Evolutionary conservation across 108 stramenopile genomes (phyloP).

Genomic region (Cyclotella baltica): DNA sequence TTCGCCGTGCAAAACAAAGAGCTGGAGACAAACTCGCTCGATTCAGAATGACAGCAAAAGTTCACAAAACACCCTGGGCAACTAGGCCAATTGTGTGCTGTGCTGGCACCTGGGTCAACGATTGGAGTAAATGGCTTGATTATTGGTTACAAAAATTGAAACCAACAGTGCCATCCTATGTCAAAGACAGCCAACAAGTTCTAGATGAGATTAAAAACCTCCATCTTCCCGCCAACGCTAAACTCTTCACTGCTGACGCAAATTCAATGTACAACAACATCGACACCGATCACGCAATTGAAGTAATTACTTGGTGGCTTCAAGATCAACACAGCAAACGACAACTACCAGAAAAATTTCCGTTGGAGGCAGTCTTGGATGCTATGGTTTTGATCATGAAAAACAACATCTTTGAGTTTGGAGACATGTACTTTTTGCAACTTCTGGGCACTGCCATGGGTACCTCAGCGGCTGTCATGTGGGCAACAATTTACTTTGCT

Average conservation of each 20-base stretch:
- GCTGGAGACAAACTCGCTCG: slow-evolving; percentile 5
- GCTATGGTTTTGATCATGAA: slow-evolving; percentile 34
- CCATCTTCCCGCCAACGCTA: background rate
- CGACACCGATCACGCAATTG: background rate
- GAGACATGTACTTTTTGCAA: slow-evolving; percentile 17
- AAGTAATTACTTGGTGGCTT: slow-evolving; percentile 12
- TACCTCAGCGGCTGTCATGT: slow-evolving; percentile 13
- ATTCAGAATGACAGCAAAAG: slow-evolving; percentile 16
- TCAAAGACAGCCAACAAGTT: slow-evolving; percentile 18
- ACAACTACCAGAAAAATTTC: slow-evolving; percentile 9
- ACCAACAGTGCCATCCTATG: slow-evolving; percentile 9
- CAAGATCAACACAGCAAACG: background rate
- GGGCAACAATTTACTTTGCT: slow-evolving; percentile 18
- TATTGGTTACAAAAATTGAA: slow-evolving; percentile 23
- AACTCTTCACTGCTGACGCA: slow-evolving; percentile 5
- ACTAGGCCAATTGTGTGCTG: slow-evolving; percentile 19
- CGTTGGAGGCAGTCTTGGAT: slow-evolving; percentile 14
- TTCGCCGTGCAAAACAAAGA: background rate
- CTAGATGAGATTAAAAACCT: slow-evolving; percentile 1
- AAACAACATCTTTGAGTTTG: slow-evolving; percentile 30
- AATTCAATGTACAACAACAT: slow-evolving; percentile 1
- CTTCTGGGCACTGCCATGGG: slow-evolving; percentile 24
- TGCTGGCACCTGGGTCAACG: slow-evolving; percentile 3
- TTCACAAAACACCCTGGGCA: slow-evolving; percentile 13
- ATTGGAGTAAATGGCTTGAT: slow-evolving; percentile 9